These are phyloP conservation scores for Malus hybrid DNA, from an alignment of 331 rosid species.

Conservation along the genomic window DNA sequence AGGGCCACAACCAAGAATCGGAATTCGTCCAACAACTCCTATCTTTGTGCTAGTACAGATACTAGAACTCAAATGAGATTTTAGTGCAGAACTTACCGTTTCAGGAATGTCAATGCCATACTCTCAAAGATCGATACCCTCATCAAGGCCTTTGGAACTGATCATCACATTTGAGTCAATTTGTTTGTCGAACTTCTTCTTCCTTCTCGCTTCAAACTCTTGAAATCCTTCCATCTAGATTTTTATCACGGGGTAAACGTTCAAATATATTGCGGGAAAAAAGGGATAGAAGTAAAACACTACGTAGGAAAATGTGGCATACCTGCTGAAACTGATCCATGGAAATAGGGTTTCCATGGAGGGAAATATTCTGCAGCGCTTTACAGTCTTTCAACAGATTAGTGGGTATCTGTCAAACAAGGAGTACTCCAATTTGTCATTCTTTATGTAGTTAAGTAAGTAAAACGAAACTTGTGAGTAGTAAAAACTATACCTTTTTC, in stretches of 20 bases:
- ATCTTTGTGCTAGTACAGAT: neutral
- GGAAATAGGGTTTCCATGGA: slow-evolving; percentile 88
- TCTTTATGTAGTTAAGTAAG: neutral
- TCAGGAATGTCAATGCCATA: neutral
- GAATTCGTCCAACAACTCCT: neutral
- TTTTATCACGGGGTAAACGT: slow-evolving; percentile 1
- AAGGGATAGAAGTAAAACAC: neutral
- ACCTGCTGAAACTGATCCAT: slow-evolving; percentile 98
- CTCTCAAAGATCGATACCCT: slow-evolving; percentile 76
- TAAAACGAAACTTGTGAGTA: neutral
- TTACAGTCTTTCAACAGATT: slow-evolving; percentile 83
- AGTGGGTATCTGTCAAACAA: slow-evolving; percentile 53
- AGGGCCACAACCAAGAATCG: neutral
- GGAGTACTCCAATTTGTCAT: neutral
- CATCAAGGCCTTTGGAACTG: slow-evolving; percentile 89
- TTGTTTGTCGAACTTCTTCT: slow-evolving; percentile 93
- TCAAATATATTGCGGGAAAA: slow-evolving; percentile 7
- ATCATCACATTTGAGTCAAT: slow-evolving; percentile 94
- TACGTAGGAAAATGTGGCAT: neutral
- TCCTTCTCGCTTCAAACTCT: slow-evolving; percentile 91
- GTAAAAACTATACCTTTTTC: slow-evolving; percentile 47
- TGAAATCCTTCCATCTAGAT: slow-evolving; percentile 83
- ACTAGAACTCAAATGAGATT: neutral
- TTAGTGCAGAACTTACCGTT: neutral
- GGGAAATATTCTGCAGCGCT: slow-evolving; percentile 81